Percentiles rank a stretch among this genome's conserved stretches.
Evolutionary conservation across 495 filamentous ascomycete species (phyloP).

Genomic region (Aspergillus cristatus): DNA sequence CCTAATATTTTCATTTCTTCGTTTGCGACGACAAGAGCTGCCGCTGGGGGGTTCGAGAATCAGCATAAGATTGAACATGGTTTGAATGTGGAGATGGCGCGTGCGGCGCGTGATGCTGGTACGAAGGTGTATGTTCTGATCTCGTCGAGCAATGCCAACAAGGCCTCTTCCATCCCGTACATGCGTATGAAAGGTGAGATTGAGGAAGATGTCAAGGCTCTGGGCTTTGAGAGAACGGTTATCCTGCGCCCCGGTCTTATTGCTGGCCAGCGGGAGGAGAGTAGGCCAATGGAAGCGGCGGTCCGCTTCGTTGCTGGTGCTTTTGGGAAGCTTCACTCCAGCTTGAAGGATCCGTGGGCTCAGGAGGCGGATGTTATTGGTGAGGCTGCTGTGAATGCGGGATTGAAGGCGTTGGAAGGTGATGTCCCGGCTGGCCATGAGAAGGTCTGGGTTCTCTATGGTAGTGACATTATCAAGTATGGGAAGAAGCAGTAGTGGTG

Average conservation of each 20-base stretch:
- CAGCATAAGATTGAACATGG: conserved; percentile 73
- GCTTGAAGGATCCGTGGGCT: conserved; percentile 55
- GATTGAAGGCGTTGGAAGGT: conserved; percentile 37
- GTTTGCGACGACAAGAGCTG: conserved; percentile 56
- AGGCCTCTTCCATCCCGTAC: conserved; percentile 45
- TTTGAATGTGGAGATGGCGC: conserved; percentile 60
- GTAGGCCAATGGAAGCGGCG: conserved; percentile 41
- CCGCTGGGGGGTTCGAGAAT: conserved; percentile 59
- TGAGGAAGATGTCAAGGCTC: conserved; percentile 60
- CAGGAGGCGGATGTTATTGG: conserved; percentile 71
- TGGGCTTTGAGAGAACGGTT: conserved; percentile 66
- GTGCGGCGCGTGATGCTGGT: conserved; percentile 54
- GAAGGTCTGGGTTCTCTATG: conserved; percentile 33
- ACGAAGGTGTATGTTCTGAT: conserved; percentile 60
- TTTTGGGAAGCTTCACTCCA: conserved; percentile 43
- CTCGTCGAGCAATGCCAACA: conserved; percentile 44
- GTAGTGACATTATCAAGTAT: conserved; percentile 29
- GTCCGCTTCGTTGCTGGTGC: conserved; percentile 37
- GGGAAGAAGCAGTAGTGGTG: conserved; percentile 14
- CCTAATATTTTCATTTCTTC: conserved; percentile 55
- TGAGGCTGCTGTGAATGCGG: conserved; percentile 55
- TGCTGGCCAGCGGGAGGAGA: conserved; percentile 55
- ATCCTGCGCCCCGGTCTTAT: conserved; percentile 70
- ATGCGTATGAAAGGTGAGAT: conserved; percentile 70
- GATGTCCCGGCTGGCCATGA: conserved; percentile 35